Evolutionary conservation across 2,329 filamentous ascomycete species (phyloP).

Genomic region (Lachnellula occidentalis): DNA sequence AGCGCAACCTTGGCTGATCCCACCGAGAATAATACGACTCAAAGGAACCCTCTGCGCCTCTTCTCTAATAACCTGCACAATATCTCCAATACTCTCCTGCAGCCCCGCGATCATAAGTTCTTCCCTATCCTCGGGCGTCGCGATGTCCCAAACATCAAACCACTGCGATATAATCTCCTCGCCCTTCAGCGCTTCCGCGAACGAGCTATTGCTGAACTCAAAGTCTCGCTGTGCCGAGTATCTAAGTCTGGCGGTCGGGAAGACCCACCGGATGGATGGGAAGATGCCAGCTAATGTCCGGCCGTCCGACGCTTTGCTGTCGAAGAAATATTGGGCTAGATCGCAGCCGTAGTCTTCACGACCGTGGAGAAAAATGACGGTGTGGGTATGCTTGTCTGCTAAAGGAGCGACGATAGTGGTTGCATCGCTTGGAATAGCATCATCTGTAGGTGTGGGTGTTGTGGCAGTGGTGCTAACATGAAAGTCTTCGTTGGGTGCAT

Average conservation of each 20-base stretch:
- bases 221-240: constrained; percentile 27
- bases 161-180: constrained; percentile 36
- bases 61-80: constrained; percentile 30
- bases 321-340: constrained; percentile 37
- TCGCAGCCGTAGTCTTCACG: constrained; percentile 36
- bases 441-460: too few species aligned
- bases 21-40: constrained; percentile 39
- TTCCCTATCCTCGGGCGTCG: constrained; percentile 36
- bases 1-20: constrained; percentile 43
- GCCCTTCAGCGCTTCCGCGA: constrained; percentile 10
- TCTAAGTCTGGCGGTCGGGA: constrained; percentile 20
- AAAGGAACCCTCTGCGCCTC: constrained; percentile 35
- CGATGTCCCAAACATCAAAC: constrained; percentile 43
- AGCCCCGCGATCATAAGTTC: constrained; percentile 39
- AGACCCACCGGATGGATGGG: constrained; percentile 15
- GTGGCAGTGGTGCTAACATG: too few species aligned
- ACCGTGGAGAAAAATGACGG: constrained; percentile 42
- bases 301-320: constrained; percentile 29
- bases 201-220: constrained; percentile 14
- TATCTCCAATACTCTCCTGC: constrained; percentile 32
- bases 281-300: constrained; percentile 12
- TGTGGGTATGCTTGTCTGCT: constrained; percentile 35
- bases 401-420: constrained; percentile 2
- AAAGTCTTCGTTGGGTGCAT: too few species aligned
- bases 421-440: too few species aligned